A percentile compares a stretch with the other conserved stretches of the same genome.
These are phyloP conservation scores for Aspergillus versicolor DNA, from an alignment of 2,329 filamentous ascomycete species.

Conservation along the genomic window DNA sequence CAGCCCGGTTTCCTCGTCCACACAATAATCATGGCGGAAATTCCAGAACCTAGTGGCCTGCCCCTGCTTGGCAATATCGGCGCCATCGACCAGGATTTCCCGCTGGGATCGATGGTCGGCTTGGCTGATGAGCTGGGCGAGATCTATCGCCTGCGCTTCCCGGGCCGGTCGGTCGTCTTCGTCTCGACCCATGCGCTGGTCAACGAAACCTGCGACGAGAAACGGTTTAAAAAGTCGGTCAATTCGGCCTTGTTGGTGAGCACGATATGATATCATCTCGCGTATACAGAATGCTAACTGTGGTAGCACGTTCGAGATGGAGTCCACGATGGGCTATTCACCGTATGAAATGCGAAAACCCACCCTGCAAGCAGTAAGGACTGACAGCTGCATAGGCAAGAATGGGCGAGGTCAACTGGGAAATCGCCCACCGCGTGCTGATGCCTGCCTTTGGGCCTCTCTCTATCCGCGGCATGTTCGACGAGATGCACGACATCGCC, in stretches of 20 bases:
- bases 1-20: no score
- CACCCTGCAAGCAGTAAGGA: no score
- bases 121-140: neutral
- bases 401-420: conserved; percentile 58
- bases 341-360: conserved; percentile 23
- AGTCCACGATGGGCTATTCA: conserved; percentile 64
- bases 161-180: neutral
- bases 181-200: conserved; percentile 49
- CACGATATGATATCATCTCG: no score
- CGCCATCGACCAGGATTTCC: neutral
- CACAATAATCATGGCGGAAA: neutral
- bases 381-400: conserved; percentile 14
- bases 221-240: conserved; percentile 35
- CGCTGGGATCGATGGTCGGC: neutral
- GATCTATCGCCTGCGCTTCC: neutral
- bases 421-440: conserved; percentile 37
- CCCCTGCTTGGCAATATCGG: neutral
- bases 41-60: neutral
- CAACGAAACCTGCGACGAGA: conserved; percentile 65
- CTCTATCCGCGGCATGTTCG: conserved; percentile 10
- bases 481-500: conserved; percentile 11
- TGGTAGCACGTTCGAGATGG: neutral
- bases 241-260: neutral
- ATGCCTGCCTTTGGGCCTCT: conserved; percentile 14
- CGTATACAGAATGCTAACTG: no score